These are phyloP conservation scores for Leccinum truebloodii DNA, from an alignment of 768 basidiomycete genomes.

Conservation along the genomic window DNA sequence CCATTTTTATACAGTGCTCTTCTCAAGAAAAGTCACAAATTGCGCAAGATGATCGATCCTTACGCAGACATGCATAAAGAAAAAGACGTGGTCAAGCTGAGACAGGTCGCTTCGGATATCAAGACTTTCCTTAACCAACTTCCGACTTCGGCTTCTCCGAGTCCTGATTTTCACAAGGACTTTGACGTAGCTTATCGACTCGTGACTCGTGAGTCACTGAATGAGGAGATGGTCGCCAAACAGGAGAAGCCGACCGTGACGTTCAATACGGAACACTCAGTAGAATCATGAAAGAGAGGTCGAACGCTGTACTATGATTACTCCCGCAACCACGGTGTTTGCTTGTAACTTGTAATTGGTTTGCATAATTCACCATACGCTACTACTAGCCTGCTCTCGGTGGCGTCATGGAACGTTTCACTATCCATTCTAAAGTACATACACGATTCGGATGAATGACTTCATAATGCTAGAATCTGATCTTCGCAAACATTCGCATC, in stretches of 20 bases:
- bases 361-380: too few relatives aligned
- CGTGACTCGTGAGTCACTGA: conserved; percentile 36
- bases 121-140: conserved; percentile 30
- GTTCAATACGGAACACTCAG: conserved; percentile 17
- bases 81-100: conserved; percentile 29
- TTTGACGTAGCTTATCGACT: conserved; percentile 36
- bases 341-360: too few relatives aligned
- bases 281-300: neutral
- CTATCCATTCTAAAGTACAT: too few relatives aligned
- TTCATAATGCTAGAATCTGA: too few relatives aligned
- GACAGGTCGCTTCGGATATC: conserved; percentile 27
- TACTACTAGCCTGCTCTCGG: too few relatives aligned
- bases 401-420: too few relatives aligned
- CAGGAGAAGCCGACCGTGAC: conserved; percentile 22
- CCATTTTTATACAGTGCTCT: conserved; percentile 19
- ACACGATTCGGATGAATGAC: too few relatives aligned
- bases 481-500: too few relatives aligned
- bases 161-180: conserved; percentile 23
- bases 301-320: neutral
- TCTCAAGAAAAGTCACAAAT: conserved; percentile 25
- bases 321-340: neutral
- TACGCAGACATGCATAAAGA: conserved; percentile 28
- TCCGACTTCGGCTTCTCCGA: conserved; percentile 12
- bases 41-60: conserved; percentile 37
- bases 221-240: conserved; percentile 6